phyloP scores from a whole-genome alignment of 2,329 filamentous ascomycete genomes.

The Apiospora arundinis region DNA sequence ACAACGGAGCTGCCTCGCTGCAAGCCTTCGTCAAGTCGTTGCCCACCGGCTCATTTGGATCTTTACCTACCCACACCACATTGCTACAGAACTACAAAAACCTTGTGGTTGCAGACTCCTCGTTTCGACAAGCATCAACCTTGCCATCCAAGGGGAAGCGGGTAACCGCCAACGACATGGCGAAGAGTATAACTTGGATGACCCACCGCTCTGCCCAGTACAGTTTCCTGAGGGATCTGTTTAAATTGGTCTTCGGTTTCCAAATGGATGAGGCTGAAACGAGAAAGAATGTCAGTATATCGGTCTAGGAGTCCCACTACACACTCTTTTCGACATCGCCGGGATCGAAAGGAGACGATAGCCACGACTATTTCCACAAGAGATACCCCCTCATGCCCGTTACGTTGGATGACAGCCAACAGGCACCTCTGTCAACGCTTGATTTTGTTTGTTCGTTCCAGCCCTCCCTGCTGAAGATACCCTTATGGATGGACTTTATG shows the following conservation, averaged over 20 bases:
- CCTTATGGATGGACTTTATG: slow-evolving; percentile 16
- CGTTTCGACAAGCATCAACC: slow-evolving; percentile 61
- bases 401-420: slow-evolving; percentile 6
- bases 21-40: slow-evolving; percentile 79
- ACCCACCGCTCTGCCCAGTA: slow-evolving; percentile 73
- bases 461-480: slow-evolving; percentile 19
- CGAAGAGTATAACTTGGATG: slow-evolving; percentile 80
- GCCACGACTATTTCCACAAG: neutral
- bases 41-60: slow-evolving; percentile 79
- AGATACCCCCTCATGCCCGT: neutral
- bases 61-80: slow-evolving; percentile 70
- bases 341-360: neutral
- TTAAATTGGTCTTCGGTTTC: slow-evolving; percentile 84
- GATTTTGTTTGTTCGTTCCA: slow-evolving; percentile 14
- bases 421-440: neutral
- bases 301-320: slow-evolving; percentile 46
- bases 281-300: slow-evolving; percentile 69
- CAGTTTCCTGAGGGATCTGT: slow-evolving; percentile 81
- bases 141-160: slow-evolving; percentile 64
- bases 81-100: slow-evolving; percentile 83
- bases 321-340: too few relatives aligned
- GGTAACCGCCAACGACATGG: slow-evolving; percentile 75
- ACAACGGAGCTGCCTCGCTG: slow-evolving; percentile 59
- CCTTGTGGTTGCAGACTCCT: slow-evolving; percentile 75
- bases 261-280: slow-evolving; percentile 77